These are phyloP conservation scores for Amaranthus tricolor DNA, from an alignment of 179 eudicot species.

Conservation along the genomic window DNA sequence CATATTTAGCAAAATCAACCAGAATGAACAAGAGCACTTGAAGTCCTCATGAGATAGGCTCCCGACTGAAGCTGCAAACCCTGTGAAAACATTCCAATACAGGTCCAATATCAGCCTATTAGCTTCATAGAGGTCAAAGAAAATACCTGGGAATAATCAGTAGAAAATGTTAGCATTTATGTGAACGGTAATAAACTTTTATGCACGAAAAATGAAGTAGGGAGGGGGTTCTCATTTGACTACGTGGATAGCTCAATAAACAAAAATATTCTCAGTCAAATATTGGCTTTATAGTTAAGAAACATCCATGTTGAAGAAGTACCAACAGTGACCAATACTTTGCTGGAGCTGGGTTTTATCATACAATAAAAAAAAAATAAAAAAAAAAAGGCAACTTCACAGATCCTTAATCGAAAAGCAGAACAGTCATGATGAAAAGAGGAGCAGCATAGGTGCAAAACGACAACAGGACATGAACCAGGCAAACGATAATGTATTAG, in stretches of 20 bases:
- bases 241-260: background rate
- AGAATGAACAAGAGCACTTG: slow-evolving; percentile 20
- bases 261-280: background rate
- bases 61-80: slow-evolving; percentile 42
- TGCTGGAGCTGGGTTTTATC: background rate
- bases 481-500: background rate
- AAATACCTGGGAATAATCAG: slow-evolving; percentile 97
- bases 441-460: background rate
- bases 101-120: slow-evolving; percentile 85
- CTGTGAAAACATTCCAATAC: slow-evolving; percentile 90
- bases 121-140: slow-evolving; percentile 98
- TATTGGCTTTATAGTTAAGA: background rate
- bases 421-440: background rate
- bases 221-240: background rate
- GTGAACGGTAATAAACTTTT: slow-evolving; percentile 1
- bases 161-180: slow-evolving; percentile 45
- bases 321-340: background rate
- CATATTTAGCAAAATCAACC: slow-evolving; percentile 6
- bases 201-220: background rate
- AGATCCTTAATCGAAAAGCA: background rate
- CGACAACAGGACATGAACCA: background rate
- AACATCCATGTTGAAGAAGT: background rate
- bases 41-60: slow-evolving; percentile 18
- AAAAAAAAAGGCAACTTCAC: background rate
- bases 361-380: background rate